These are phyloP conservation scores for Phyllosticta citrichinensis DNA, from an alignment of 2,329 filamentous ascomycete species.

Conservation along the genomic window DNA sequence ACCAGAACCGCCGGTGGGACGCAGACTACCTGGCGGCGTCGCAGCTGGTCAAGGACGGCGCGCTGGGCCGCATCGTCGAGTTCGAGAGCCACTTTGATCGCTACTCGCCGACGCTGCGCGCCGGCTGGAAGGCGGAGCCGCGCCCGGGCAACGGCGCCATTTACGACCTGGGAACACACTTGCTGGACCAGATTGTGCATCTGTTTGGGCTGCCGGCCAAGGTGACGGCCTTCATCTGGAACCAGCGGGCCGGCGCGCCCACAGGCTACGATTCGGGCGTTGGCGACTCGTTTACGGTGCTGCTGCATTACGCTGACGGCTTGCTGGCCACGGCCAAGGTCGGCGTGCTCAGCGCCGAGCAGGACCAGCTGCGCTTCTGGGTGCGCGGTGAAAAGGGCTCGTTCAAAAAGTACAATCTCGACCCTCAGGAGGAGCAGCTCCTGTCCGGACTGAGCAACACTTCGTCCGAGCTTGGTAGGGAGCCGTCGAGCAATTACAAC, in stretches of 20 bases:
- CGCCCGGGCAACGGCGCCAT: constrained; percentile 58
- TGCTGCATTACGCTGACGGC: constrained; percentile 54
- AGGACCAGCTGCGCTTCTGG: constrained; percentile 65
- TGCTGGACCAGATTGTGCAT: constrained; percentile 64
- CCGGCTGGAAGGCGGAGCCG: constrained; percentile 57
- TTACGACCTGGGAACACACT: constrained; percentile 66
- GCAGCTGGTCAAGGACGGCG: constrained; percentile 49
- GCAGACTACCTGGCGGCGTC: constrained; percentile 63
- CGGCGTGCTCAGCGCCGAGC: constrained; percentile 57
- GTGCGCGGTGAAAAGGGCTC: constrained; percentile 63
- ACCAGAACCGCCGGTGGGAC: constrained; percentile 62
- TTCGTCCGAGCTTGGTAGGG: constrained; percentile 55
- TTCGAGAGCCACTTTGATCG: constrained; percentile 76
- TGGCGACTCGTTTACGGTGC: constrained; percentile 46
- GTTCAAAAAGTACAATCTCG: constrained; percentile 62
- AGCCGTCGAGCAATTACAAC: constrained; percentile 49
- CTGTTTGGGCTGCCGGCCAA: constrained; percentile 59
- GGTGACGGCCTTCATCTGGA: constrained; percentile 59
- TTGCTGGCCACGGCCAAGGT: constrained; percentile 61
- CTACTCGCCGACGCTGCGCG: constrained; percentile 44
- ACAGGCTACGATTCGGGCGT: constrained; percentile 36
- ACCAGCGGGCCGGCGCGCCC: constrained; percentile 45
- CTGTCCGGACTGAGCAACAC: constrained; percentile 51
- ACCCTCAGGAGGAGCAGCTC: constrained; percentile 67
- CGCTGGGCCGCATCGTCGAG: constrained; percentile 63